Conservation (phyloP, 768 basidiomycete species). For the Mycena belliarum region DNA sequence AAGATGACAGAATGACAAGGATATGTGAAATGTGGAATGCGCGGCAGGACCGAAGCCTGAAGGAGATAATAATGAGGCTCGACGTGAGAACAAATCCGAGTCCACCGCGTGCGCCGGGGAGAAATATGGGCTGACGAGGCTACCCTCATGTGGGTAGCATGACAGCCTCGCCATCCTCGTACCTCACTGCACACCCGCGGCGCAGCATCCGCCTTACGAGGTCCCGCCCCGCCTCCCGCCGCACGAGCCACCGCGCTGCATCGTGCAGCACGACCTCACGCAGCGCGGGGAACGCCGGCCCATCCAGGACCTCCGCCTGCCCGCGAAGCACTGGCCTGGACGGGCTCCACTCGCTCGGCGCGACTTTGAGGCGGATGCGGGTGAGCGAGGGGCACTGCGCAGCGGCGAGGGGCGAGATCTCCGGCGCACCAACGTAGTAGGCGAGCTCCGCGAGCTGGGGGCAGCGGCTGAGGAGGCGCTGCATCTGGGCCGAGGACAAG, state of each 20-base stretch:
- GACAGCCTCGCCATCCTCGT: constrained; percentile 20
- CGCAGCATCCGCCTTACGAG: neutral
- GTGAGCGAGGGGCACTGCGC: neutral
- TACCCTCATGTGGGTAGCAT: neutral
- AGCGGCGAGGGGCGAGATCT: constrained; percentile 6
- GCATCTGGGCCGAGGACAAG: constrained; percentile 11
- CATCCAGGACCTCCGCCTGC: constrained; percentile 9
- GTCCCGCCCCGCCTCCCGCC: constrained; percentile 4
- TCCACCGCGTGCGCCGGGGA: too few species aligned
- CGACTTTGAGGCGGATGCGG: constrained; percentile 7
- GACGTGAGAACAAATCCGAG: too few species aligned
- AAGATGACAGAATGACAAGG: too few species aligned
- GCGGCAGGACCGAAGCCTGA: too few species aligned
- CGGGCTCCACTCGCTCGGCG: constrained; percentile 10
- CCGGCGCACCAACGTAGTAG: constrained; percentile 13
- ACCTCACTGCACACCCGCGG: neutral
- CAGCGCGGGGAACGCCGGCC: constrained; percentile 5
- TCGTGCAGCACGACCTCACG: constrained; percentile 7
- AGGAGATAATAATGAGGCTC: too few species aligned
- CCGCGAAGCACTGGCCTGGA: constrained; percentile 1
- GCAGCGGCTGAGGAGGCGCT: constrained; percentile 6
- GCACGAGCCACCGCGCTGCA: neutral
- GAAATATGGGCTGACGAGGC: too few species aligned
- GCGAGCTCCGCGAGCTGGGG: constrained; percentile 15
- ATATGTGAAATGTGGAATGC: too few species aligned